Evolutionary conservation across 768 basidiomycete genomes (phyloP).

Genomic region (Pisolithus albus): DNA sequence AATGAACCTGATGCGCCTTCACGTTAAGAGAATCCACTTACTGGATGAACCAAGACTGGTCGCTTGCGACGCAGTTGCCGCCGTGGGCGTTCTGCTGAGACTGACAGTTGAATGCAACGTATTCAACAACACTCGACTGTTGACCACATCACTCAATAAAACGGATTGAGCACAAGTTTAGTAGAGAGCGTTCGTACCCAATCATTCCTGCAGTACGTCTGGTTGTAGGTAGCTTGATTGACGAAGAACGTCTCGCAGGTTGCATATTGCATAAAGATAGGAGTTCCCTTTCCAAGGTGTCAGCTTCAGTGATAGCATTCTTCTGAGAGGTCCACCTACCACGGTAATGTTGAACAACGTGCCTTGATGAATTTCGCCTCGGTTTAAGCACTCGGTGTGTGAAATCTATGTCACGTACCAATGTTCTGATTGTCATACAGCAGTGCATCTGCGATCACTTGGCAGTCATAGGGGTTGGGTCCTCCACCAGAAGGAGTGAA

Average conservation of each 20-base stretch:
- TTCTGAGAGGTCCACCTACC: not conserved
- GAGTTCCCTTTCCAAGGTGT: not conserved
- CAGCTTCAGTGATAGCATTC: not conserved
- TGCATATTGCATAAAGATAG: constrained; percentile 30
- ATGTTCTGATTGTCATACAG: constrained; percentile 41
- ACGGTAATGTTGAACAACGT: constrained; percentile 8
- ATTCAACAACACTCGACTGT: constrained; percentile 35
- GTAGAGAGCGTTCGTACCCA: constrained; percentile 30
- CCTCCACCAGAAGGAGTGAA: constrained; percentile 41
- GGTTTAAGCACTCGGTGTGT: not conserved
- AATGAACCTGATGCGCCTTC: not conserved
- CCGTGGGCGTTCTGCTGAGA: constrained; percentile 45
- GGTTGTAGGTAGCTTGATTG: constrained; percentile 35
- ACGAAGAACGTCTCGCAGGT: constrained; percentile 43
- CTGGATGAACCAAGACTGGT: constrained; percentile 47
- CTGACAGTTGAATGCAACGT: constrained; percentile 41
- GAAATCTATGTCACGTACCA: constrained; percentile 19
- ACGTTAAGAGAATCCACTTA: constrained; percentile 20
- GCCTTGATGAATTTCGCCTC: not conserved
- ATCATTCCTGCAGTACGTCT: constrained; percentile 42
- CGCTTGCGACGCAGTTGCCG: constrained; percentile 40
- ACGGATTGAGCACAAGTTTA: not conserved
- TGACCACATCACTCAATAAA: not conserved
- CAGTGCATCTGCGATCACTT: constrained; percentile 44
- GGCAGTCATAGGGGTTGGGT: constrained; percentile 42